Evolutionary conservation across 768 basidiomycete genomes (phyloP).

Genomic region (Hericium rajendrae): DNA sequence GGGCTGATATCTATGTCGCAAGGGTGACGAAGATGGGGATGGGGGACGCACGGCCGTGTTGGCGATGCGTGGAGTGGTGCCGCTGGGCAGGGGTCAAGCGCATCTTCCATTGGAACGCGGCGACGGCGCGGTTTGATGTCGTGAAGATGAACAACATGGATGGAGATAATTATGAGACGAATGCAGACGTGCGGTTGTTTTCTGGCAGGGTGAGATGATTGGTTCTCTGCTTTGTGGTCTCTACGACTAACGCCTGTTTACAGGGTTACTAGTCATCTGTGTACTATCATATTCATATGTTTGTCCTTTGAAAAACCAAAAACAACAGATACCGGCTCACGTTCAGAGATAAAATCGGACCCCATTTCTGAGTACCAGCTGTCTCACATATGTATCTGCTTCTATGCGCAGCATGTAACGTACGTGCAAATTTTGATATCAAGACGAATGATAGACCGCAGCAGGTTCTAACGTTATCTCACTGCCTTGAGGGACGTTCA

Average conservation of each 20-base stretch:
- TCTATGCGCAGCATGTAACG: too few relatives aligned
- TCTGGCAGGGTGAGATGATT: conserved; percentile 33
- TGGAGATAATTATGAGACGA: conserved; percentile 34
- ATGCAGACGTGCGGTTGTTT: conserved; percentile 33
- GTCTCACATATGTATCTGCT: too few relatives aligned
- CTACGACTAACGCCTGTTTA: background rate
- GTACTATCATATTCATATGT: too few relatives aligned
- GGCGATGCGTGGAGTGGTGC: conserved; percentile 49
- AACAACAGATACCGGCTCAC: too few relatives aligned
- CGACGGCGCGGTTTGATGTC: conserved; percentile 27
- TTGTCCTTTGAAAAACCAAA: too few relatives aligned
- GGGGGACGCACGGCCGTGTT: conserved; percentile 44
- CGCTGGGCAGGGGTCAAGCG: conserved; percentile 48
- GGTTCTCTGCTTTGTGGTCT: background rate
- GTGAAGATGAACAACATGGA: conserved; percentile 36
- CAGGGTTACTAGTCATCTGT: background rate
- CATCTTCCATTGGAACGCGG: conserved; percentile 42
- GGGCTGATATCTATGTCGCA: conserved; percentile 46
- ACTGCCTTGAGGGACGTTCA: too few relatives aligned
- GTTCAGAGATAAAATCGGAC: too few relatives aligned
- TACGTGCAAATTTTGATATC: too few relatives aligned
- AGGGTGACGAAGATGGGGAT: conserved; percentile 39
- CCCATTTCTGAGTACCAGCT: too few relatives aligned
- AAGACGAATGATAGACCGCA: too few relatives aligned
- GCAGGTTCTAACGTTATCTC: too few relatives aligned